Evolutionary conservation across 768 basidiomycete genomes (phyloP).

Genomic region (Termitomyces sp.): DNA sequence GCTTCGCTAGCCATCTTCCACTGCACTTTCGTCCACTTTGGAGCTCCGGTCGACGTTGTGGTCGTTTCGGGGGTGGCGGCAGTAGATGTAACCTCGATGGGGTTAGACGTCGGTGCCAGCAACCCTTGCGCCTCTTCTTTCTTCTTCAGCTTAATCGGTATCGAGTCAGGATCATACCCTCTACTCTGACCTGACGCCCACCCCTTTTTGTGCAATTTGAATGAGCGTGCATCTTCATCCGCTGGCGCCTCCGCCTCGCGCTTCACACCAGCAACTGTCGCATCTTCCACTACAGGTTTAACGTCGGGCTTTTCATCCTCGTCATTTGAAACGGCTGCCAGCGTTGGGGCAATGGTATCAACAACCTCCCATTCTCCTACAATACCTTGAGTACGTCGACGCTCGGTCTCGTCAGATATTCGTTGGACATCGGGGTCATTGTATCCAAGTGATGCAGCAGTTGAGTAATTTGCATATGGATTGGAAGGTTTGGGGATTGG

Average conservation of each 20-base stretch:
- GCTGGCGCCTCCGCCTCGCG: conserved; percentile 31
- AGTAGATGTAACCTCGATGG: neutral
- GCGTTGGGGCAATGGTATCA: conserved; percentile 19
- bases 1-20: conserved; percentile 23
- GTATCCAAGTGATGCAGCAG: conserved; percentile 79
- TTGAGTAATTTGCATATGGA: conserved; percentile 81
- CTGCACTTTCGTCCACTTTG: conserved; percentile 29
- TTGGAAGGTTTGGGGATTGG: conserved; percentile 48
- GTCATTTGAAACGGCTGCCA: conserved; percentile 15
- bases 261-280: conserved; percentile 20
- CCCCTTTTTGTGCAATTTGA: conserved; percentile 66
- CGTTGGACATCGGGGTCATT: conserved; percentile 71
- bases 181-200: conserved; percentile 60
- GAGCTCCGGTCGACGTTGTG: conserved; percentile 12
- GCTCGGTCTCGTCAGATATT: conserved; percentile 51
- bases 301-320: conserved; percentile 9
- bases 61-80: conserved; percentile 1
- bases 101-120: conserved; percentile 1
- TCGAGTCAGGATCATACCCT: conserved; percentile 74
- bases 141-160: conserved; percentile 62
- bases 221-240: conserved; percentile 49
- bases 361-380: conserved; percentile 79
- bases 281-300: conserved; percentile 11
- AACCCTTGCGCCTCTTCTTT: conserved; percentile 31
- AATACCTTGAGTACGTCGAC: conserved; percentile 57